Base-by-base conservation (phyloP, 2,329 filamentous ascomycete species). In the Paecilomyces sp. region DNA sequence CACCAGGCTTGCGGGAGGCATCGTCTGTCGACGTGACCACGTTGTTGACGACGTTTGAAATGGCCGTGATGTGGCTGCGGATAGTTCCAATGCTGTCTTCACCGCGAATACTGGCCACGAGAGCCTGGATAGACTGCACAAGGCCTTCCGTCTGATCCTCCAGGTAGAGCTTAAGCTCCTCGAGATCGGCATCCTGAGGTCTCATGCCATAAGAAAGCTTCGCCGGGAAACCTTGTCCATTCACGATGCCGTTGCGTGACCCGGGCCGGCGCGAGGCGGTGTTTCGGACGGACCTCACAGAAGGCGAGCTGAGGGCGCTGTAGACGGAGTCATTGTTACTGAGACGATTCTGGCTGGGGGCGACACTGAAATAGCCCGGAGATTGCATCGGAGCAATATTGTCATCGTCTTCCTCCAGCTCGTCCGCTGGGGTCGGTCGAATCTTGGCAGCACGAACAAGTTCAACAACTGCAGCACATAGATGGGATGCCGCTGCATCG, bases 401-500 rank as follows among this genome's bases (percentile, higher is more conserved):
- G 8, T 81, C 85, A 57, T 91, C 88, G 11, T 91, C 88, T 24
- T 89, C 85, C 58, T 91, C 88, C n/a, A 94, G 77, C 68, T 95
- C 90, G 54, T 85, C 85, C 1, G 82, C 82, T 1, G 89, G 87
- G 0, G 90, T 94, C 8, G 86, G 81, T 33, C 89, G 85, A 64
- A 97, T 91, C 76, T 96, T 96, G 68, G 91, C 92, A 4, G 85
- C 79, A 55, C 90, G 88, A 57, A 97, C 81, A 13, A 97, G 82
- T 67, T 97, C 92, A 22, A 99, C 87, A 25, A 97, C 83, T 1
- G 92, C 87, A 3, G 90, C 87, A 1, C 91, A 91, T 36, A 97
- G 81, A 75, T 99, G 92, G 25, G 91, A 94, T 7, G 93, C 92
- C 1, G 94, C 93, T 3, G 93, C 94, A 73, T 99, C 94, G 24